Evolutionary conservation across 257 asterid genomes (phyloP).

Genomic region (Jaltomata sinuosa): DNA sequence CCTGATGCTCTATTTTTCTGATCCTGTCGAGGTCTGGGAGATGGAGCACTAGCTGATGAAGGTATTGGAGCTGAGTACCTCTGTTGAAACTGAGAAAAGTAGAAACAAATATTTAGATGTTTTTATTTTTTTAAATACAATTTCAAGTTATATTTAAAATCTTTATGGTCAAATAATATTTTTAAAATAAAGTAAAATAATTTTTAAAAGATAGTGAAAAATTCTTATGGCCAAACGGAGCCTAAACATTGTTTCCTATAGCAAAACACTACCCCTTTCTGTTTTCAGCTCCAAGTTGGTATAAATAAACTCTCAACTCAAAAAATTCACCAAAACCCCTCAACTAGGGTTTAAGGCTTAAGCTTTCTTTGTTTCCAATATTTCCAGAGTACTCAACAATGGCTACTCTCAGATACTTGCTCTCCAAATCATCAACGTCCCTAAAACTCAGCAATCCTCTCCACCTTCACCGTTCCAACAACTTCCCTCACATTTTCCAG

Average conservation of each 20-base stretch:
- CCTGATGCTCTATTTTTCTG: too few relatives aligned
- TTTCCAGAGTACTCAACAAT: not conserved
- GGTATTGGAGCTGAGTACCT: too few relatives aligned
- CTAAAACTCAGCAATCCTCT: constrained; percentile 10
- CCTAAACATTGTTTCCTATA: not conserved
- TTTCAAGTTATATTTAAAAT: too few relatives aligned
- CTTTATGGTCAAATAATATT: too few relatives aligned
- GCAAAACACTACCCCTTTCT: not conserved
- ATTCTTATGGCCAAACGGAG: too few relatives aligned
- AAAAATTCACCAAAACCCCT: not conserved
- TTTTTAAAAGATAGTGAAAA: too few relatives aligned
- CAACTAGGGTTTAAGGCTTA: not conserved
- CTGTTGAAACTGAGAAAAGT: too few relatives aligned
- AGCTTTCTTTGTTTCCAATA: not conserved
- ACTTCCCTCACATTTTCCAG: not conserved
- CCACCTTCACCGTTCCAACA: constrained; percentile 11
- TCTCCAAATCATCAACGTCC: constrained; percentile 35
- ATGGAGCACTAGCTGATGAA: too few relatives aligned
- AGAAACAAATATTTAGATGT: too few relatives aligned
- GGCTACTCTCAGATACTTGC: constrained; percentile 42
- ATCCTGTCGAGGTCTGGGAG: too few relatives aligned
- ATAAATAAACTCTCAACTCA: not conserved
- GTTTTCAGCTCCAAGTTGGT: not conserved
- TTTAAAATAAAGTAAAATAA: too few relatives aligned
- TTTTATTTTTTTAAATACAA: too few relatives aligned